Conservation (phyloP, 2,329 filamentous ascomycete genomes). For the Periconia sp. region DNA sequence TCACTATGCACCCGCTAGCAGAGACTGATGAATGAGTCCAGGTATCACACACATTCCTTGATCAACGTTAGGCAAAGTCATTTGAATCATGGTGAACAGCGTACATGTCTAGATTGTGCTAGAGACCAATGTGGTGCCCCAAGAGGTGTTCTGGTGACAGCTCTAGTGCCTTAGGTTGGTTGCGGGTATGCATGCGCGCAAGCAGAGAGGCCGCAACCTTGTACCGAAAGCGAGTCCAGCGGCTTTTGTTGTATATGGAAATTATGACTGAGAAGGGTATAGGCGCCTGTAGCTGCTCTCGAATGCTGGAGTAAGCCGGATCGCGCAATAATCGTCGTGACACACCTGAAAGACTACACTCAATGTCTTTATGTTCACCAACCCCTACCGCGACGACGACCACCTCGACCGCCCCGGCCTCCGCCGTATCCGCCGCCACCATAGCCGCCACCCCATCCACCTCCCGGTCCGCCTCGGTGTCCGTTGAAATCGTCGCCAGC, state of each 20-base stretch:
- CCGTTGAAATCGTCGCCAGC: conserved; percentile 32
- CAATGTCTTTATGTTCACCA: conserved; percentile 35
- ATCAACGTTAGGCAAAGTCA: conserved; percentile 35
- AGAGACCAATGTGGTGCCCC: conserved; percentile 24
- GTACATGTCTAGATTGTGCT: conserved; percentile 43
- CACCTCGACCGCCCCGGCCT: conserved; percentile 27
- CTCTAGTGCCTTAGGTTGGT: conserved; percentile 4
- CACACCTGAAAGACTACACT: conserved; percentile 45
- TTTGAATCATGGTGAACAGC: conserved; percentile 35
- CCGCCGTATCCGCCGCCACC: conserved; percentile 30
- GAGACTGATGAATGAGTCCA: no score
- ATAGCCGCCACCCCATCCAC: conserved; percentile 16
- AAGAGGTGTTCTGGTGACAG: conserved; percentile 6
- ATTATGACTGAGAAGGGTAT: conserved; percentile 20
- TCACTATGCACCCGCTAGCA: no score
- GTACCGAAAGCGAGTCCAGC: no score
- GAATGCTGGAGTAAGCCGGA: conserved; percentile 40
- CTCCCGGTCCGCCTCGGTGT: conserved; percentile 26
- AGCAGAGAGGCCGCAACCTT: no score
- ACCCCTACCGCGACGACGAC: conserved; percentile 33
- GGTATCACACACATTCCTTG: conserved; percentile 31
- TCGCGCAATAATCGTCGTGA: conserved; percentile 38
- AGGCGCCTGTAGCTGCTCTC: conserved; percentile 23
- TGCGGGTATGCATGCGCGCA: no score
- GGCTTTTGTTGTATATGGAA: conserved; percentile 31